Evolutionary conservation across 208 protist genomes (phyloP).

Genomic region (Leishmania braziliensis): DNA sequence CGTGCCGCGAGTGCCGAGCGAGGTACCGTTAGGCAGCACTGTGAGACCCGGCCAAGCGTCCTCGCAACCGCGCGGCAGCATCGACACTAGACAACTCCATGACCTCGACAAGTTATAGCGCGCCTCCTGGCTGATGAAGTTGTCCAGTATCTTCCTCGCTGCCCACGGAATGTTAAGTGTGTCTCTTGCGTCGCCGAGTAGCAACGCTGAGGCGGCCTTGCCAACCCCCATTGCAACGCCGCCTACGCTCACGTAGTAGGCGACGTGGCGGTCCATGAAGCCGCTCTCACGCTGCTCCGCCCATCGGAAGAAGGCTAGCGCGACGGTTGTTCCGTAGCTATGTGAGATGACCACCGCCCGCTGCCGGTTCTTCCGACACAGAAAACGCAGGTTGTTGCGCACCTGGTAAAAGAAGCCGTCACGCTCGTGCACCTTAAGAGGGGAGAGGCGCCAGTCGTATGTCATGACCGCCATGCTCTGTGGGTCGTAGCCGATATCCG

Average conservation of each 20-base stretch:
- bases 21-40: constrained; percentile 60
- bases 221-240: constrained; percentile 77
- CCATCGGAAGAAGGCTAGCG: constrained; percentile 90
- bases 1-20: constrained; percentile 33
- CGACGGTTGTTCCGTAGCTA: constrained; percentile 86
- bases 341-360: constrained; percentile 85
- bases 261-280: constrained; percentile 86
- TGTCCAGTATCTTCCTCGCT: constrained; percentile 74
- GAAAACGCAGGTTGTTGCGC: constrained; percentile 63
- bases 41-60: constrained; percentile 49
- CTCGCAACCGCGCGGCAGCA: constrained; percentile 74
- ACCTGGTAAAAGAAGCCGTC: constrained; percentile 88
- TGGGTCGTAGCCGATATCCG: constrained; percentile 92
- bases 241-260: constrained; percentile 87
- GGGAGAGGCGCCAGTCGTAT: constrained; percentile 94
- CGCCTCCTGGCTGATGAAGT: constrained; percentile 63
- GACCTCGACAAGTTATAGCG: constrained; percentile 70
- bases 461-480: constrained; percentile 86
- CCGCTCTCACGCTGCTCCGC: constrained; percentile 65
- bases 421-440: constrained; percentile 61
- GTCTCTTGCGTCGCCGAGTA: constrained; percentile 87
- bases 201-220: constrained; percentile 79
- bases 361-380: constrained; percentile 74
- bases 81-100: constrained; percentile 72
- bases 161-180: constrained; percentile 73